A percentile compares a stretch with the other conserved stretches of the same genome.
phyloP scores from a whole-genome alignment of 345 rosid genomes.

The Eucalyptus virginea region DNA sequence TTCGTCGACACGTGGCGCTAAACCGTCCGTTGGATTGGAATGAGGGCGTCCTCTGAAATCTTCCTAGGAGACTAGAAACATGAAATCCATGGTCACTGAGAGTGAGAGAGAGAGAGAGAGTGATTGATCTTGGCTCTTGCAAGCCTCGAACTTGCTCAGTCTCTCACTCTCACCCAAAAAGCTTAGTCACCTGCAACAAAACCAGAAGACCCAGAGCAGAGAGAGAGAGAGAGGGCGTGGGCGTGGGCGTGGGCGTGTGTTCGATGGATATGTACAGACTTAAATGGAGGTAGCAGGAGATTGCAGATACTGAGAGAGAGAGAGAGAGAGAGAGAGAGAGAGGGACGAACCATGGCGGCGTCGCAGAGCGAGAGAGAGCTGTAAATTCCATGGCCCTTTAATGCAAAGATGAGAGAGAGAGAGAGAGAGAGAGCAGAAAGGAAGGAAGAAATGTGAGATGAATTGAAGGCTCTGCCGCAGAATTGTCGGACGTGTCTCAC shows the following conservation, averaged over 20 bases:
- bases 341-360: neutral
- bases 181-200: neutral
- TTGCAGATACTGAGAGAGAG: neutral
- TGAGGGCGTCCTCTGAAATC: neutral
- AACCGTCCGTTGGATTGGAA: neutral
- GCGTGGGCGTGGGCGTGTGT: neutral
- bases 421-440: neutral
- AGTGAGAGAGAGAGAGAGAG: neutral
- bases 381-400: neutral
- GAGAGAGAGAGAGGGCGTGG: neutral
- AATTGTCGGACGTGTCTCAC: neutral
- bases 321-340: neutral
- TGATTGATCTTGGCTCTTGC: neutral
- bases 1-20: neutral
- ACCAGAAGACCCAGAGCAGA: neutral
- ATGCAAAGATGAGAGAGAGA: neutral
- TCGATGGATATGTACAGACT: neutral
- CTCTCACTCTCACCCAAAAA: neutral
- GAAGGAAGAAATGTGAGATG: neutral
- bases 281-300: neutral
- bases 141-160: neutral
- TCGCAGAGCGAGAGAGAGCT: neutral
- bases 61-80: neutral
- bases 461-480: neutral
- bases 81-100: neutral